phyloP scores from a whole-genome alignment of 164 flowering plant genomes.

The Echeveria elegans region DNA sequence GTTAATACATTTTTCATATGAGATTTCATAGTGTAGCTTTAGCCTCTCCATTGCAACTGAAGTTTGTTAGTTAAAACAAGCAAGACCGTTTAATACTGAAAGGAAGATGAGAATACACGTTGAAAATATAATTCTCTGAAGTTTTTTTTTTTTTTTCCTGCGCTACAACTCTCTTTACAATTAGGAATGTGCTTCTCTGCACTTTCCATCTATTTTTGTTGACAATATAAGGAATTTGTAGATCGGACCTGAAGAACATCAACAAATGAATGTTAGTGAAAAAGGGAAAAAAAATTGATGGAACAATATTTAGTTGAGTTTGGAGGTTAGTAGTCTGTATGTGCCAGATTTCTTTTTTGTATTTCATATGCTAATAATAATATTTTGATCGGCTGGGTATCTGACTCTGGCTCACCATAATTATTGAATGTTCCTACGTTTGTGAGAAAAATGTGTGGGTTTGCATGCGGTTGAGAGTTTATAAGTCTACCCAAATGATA shows the following conservation, averaged over 20 bases:
- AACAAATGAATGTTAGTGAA: constrained; percentile 56
- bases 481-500: constrained; percentile 78
- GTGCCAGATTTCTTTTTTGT: not conserved
- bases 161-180: too few species aligned
- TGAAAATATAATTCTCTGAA: too few species aligned
- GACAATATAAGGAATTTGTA: constrained; percentile 16
- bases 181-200: not conserved
- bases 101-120: too few species aligned
- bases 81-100: too few species aligned
- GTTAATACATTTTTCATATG: too few species aligned
- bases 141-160: too few species aligned
- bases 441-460: constrained; percentile 52
- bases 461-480: constrained; percentile 66
- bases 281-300: constrained; percentile 75
- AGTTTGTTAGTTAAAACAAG: too few species aligned
- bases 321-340: constrained; percentile 36
- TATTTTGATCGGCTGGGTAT: too few species aligned
- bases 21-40: too few species aligned
- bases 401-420: constrained; percentile 13
- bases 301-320: constrained; percentile 65
- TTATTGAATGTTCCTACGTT: constrained; percentile 79
- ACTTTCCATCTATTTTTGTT: not conserved
- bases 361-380: not conserved
- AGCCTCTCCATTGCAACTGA: too few species aligned
- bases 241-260: constrained; percentile 47